Evolutionary conservation across 1,284 basidiomycete genomes (phyloP).

Genomic region (Rhodotorula sp.): DNA sequence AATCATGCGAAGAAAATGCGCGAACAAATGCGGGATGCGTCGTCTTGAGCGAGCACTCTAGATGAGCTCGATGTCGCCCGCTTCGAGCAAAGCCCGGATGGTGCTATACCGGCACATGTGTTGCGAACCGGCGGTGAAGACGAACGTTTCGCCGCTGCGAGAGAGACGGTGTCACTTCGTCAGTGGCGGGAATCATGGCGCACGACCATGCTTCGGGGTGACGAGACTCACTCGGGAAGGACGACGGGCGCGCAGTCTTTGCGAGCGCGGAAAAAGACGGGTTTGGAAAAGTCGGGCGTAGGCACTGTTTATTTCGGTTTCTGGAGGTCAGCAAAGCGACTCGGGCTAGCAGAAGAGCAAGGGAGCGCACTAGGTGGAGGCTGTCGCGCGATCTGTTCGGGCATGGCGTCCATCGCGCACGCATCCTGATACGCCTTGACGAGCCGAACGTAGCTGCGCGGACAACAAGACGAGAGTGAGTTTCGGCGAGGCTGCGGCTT

Average conservation of each 20-base stretch:
- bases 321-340: not conserved
- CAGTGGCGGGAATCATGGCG: not conserved
- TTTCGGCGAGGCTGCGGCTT: not conserved
- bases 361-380: slow-evolving; percentile 20
- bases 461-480: too few relatives aligned
- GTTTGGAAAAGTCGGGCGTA: slow-evolving; percentile 32
- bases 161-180: not conserved
- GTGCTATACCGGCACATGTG: slow-evolving; percentile 42
- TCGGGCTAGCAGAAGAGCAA: not conserved
- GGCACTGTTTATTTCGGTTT: slow-evolving; percentile 8
- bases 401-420: slow-evolving; percentile 37
- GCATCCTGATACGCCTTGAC: slow-evolving; percentile 33
- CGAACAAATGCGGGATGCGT: too few relatives aligned
- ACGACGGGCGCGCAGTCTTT: slow-evolving; percentile 34
- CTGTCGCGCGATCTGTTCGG: slow-evolving; percentile 18
- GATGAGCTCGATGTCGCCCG: slow-evolving; percentile 29
- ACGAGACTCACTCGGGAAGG: slow-evolving; percentile 31
- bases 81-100: slow-evolving; percentile 23
- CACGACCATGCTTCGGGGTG: not conserved
- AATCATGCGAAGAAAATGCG: too few relatives aligned
- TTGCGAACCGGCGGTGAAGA: slow-evolving; percentile 28
- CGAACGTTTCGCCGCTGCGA: slow-evolving; percentile 28
- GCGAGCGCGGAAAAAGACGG: slow-evolving; percentile 33
- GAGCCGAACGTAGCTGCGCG: slow-evolving; percentile 26
- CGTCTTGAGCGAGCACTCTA: not conserved